Percentiles rank a stretch among this genome's conserved stretches.
Evolutionary conservation across 1,284 basidiomycete species (phyloP).

Genomic region (Afroboletus lepidellus): DNA sequence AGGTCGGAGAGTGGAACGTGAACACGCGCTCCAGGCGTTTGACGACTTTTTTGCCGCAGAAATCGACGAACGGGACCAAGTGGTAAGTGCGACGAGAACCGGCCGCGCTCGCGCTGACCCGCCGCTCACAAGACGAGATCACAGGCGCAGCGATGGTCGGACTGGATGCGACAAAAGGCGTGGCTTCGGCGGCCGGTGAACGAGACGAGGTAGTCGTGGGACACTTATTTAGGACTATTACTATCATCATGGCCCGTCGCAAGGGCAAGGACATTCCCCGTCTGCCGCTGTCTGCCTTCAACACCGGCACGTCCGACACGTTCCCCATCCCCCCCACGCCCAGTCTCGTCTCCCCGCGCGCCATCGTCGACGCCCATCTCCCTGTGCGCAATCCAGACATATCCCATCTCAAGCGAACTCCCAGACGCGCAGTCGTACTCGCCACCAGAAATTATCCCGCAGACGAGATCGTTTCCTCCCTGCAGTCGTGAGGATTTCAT

Average conservation of each 20-base stretch:
- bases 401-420: conserved; percentile 25
- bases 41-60: conserved; percentile 52
- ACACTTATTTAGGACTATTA: neutral
- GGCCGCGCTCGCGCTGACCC: conserved; percentile 6
- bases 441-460: conserved; percentile 7
- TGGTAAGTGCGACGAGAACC: conserved; percentile 25
- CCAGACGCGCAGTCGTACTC: conserved; percentile 42
- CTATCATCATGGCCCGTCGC: conserved; percentile 29
- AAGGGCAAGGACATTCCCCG: conserved; percentile 64
- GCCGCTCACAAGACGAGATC: conserved; percentile 12
- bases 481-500: conserved; percentile 22
- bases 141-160: conserved; percentile 29
- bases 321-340: conserved; percentile 72
- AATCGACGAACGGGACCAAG: conserved; percentile 32
- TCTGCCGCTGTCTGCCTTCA: conserved; percentile 71
- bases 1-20: conserved; percentile 44
- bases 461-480: conserved; percentile 10
- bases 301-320: conserved; percentile 58
- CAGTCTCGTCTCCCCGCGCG: conserved; percentile 57
- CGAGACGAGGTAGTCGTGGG: conserved; percentile 19
- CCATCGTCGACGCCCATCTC: conserved; percentile 61
- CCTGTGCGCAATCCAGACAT: conserved; percentile 54
- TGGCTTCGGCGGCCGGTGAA: conserved; percentile 25
- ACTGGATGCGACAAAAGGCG: conserved; percentile 29
- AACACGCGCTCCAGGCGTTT: conserved; percentile 51